Base-by-base conservation (phyloP, 2,329 filamentous ascomycete species). In the Colletotrichum tropicicola region DNA sequence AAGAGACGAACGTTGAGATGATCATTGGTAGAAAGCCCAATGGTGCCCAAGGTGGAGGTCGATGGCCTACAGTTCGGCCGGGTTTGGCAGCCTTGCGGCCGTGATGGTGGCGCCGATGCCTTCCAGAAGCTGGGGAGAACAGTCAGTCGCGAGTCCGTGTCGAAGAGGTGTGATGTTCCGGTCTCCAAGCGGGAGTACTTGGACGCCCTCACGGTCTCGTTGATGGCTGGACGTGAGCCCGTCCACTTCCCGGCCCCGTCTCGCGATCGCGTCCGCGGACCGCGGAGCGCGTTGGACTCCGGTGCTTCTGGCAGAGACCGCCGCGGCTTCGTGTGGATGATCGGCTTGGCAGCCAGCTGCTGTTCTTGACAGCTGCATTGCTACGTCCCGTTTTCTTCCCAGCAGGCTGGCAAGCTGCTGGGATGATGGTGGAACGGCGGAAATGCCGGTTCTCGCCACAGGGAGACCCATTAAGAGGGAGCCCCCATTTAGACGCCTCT, bases 11-110 rank as follows among this genome's bases (percentile, higher is more conserved):
- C 51, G 45, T 66, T 64, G 58, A 21, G 41, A 48, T 39, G 52
- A 58, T 58, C 23, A 25, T 12, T 19, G 13, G 48, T n/a, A 35
- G 17, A n/a, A 52, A 58, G 59, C 57, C 61, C 63, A 41, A 64
- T 64, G 63, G 25, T 64, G 59, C 63, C 63, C 63, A 58, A 66
- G 58, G 63, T 58, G 47, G 63, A 61, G 57, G 49, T 61, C 35
- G 54, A 48, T 23, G 28, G 49, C 43, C 49, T 61, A 28, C 49
- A 49, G 57, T 65, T 51, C 57, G 43, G 61, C 57, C 57, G 49
- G 61, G 56, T 32, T 10, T 19, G 12, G 17, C 27, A 12, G 32
- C 27, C 49, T n/a, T n/a, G n/a, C 21, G 43, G 48, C 44, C 54
- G 39, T 32, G 56, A 37, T 55, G 49, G 32, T 37, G 28, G 44